Evolutionary conservation across 805 yeast species (phyloP).

Genomic region (Candida palmyrensis): DNA sequence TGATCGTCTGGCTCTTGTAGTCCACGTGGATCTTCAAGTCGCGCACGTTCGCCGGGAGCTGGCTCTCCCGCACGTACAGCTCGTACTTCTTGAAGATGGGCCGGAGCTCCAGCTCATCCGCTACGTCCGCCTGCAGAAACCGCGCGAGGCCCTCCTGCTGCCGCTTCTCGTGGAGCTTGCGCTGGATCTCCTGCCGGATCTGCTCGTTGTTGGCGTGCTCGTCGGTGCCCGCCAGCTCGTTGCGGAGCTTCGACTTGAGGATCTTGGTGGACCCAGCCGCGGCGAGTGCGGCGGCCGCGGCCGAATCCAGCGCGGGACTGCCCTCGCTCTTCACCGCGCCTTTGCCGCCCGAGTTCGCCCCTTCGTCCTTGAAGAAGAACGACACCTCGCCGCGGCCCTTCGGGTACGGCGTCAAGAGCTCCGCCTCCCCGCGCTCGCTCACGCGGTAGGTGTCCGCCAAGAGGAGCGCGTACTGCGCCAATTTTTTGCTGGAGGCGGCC

Average conservation of each 20-base stretch:
- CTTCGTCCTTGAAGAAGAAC: constrained; percentile 75
- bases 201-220: constrained; percentile 64
- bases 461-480: constrained; percentile 65
- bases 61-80: constrained; percentile 89
- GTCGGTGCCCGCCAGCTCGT: constrained; percentile 66
- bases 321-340: constrained; percentile 12
- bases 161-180: constrained; percentile 75
- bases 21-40: constrained; percentile 88
- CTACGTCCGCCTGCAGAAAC: constrained; percentile 74
- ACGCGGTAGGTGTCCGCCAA: constrained; percentile 79
- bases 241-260: constrained; percentile 72
- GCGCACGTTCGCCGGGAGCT: constrained; percentile 77
- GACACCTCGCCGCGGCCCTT: constrained; percentile 72
- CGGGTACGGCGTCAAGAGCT: constrained; percentile 67
- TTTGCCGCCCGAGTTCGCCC: constrained; percentile 39
- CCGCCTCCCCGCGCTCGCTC: constrained; percentile 49
- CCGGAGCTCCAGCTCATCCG: constrained; percentile 53
- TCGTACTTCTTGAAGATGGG: constrained; percentile 89
- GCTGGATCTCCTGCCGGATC: constrained; percentile 77
- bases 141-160: constrained; percentile 83
- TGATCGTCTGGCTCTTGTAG: constrained; percentile 78
- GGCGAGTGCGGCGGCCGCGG: constrained; percentile 15
- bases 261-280: constrained; percentile 53
- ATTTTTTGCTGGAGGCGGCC: constrained; percentile 45
- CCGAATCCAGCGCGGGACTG: constrained; percentile 20